Evolutionary conservation across 179 eudicot genomes (phyloP), one percentile per base, ranked within the genome.

Genomic region (Silene noctiflora): DNA sequence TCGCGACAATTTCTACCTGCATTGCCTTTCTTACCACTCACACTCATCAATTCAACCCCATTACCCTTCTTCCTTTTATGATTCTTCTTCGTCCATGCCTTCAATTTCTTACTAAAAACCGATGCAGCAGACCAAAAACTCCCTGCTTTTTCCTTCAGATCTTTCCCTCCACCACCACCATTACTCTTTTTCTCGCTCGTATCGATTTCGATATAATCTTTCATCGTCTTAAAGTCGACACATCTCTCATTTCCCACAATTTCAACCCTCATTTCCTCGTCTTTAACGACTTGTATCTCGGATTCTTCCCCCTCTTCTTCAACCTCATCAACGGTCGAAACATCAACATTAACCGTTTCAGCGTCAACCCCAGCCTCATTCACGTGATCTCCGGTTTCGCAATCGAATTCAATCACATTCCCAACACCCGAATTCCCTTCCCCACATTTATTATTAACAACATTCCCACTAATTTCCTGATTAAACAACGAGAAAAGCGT

Each of bases 111-210:
- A 78, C 97, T 87, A 74, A 94, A 94, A 42, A 93, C 97, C 12
- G 98, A 92, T 0, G 98, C 98, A 0, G 97, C 96, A 0, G 91
- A 86, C 99, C 97, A 95, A 63, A 95, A 88, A 71, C 87, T 87
- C 4, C 92, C 92, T 0, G 88, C 87, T 14, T 86, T 76, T 20
- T 83, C 95, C 85, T 85, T 87, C 74, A 85, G 68, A 77, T 82
- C 94, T 59, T 77, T 84, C 13, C 83, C 71, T 0, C 87, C 80
- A 27, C 74, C 74, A 5, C 31, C 73, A 25, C 35, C 35, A 14
- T 71, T 66, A 4, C 19, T 13, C 79, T 92, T 92, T 84, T 92
- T 94, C 24, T 74, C 83, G n/a, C 83, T 87, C 1, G 88, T 83
- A 75, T 94, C 91, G 19, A 89, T 82, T 78, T 91, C 91, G 53